These are phyloP conservation scores for Favolaschia claudopus DNA, from an alignment of 768 basidiomycete species.

Conservation along the genomic window DNA sequence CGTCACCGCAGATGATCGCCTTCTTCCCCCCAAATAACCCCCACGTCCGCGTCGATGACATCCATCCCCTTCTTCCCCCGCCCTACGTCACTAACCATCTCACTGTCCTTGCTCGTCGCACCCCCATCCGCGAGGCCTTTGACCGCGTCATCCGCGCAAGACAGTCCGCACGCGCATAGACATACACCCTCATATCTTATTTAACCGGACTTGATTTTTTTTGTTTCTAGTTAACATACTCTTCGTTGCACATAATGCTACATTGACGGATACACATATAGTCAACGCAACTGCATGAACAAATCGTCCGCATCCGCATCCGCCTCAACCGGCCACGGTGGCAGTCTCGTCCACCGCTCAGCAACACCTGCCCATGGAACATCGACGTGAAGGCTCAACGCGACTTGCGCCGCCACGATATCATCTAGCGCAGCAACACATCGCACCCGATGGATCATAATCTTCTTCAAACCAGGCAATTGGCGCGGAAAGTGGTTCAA, in stretches of 20 bases:
- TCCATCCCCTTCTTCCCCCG: conserved; percentile 75
- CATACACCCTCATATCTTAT: too few species aligned
- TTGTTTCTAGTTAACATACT: too few species aligned
- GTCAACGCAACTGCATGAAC: conserved; percentile 17
- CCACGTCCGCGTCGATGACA: conserved; percentile 61
- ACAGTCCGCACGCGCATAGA: conserved; percentile 48
- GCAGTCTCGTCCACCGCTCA: conserved; percentile 9
- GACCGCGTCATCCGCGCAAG: conserved; percentile 67
- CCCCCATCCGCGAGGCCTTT: conserved; percentile 73
- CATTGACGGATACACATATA: too few species aligned
- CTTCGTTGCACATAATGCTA: too few species aligned
- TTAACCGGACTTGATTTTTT: too few species aligned
- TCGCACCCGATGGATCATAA: conserved; percentile 12
- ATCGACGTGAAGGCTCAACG: background rate
- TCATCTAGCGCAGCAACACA: background rate
- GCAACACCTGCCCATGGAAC: background rate
- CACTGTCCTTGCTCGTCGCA: conserved; percentile 69
- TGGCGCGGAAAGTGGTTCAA: background rate
- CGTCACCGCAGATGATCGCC: conserved; percentile 57
- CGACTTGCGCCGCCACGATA: background rate
- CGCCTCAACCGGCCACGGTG: conserved; percentile 9
- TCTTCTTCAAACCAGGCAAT: background rate
- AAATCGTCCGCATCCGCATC: conserved; percentile 15
- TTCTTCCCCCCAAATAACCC: conserved; percentile 73
- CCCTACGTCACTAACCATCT: conserved; percentile 78